Base-by-base conservation (phyloP, 179 eudicot genomes). In the Pouteria campechiana region DNA sequence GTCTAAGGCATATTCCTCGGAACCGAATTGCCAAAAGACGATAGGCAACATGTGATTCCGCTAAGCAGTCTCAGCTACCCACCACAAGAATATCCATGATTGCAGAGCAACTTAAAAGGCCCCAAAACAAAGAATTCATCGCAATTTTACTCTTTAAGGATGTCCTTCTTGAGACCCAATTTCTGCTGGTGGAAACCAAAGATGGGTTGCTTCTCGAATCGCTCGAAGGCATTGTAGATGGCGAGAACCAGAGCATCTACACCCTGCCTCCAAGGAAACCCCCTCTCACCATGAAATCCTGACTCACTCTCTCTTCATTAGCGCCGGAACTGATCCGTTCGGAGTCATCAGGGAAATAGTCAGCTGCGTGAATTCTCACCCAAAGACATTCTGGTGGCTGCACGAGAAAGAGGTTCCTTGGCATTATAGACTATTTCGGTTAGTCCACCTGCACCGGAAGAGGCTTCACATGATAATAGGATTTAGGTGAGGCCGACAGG, bases 391-490 rank as follows among this genome's bases (percentile, higher is more conserved):
- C 47, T 56, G 75, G 55, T 77, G 62, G 22, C 68, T 83, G 1
- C 67, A 78, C 17, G 95, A 89, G 62, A 89, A 89, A n/a, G 69
- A 65, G 70, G 50, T 23, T 85, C 14, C 93, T 95, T 0, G 79
- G 74, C 6, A 74, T 85, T 38, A 60, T 85, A 13, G 97, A 89
- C 52, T 85, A 63, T 43, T 89, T 89, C 23, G 97, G 97, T 37
- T 89, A 95, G 97, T 89, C 95, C 63, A 89, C 97, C 1, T 88
- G 97, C n/a, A n/a, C n/a, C n/a, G n/a, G n/a, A n/a, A n/a, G n/a
- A n/a, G n/a, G n/a, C n/a, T n/a, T n/a, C n/a, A n/a, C n/a, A n/a
- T n/a, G n/a, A n/a, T n/a, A n/a, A n/a, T n/a, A n/a, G n/a, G n/a
- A n/a, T n/a, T n/a, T n/a, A n/a, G n/a, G n/a, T n/a, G n/a, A n/a